Evolutionary conservation across 306 rosid genomes (phyloP), one percentile per base, ranked within the genome.

Genomic region (Chamaecrista fasciculata): DNA sequence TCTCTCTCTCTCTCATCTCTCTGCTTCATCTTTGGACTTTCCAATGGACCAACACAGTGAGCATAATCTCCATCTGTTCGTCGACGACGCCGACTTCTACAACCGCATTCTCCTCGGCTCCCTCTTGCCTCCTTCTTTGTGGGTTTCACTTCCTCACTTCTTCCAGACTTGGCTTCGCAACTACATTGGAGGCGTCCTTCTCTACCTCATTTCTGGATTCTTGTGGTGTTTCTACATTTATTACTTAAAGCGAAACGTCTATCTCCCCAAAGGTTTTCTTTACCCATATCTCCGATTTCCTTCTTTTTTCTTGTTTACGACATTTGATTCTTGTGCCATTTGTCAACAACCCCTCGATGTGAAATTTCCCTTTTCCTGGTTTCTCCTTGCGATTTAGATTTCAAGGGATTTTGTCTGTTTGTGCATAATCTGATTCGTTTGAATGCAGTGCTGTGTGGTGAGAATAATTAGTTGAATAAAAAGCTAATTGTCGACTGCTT

Each of bases 231-330:
- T 88, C 80, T 85, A 76, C 71, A 85, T 94, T 56, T 94, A 94
- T 63, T 81, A 79, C 77, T 79, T 81, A 82, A 90, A 85, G 69
- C 87, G 90, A 69, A 86, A 85, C 70, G 79, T 86, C 44, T 90
- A 79, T 74, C 24, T 94, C 5, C 92, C 97, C 4, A 81, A 88
- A 85, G 97, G 98, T 94, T n/a, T n/a, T n/a, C n/a, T n/a, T n/a
- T n/a, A n/a, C n/a, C n/a, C 47, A 26, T 44, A n/a, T 0, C 31
- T 2, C 12, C 18, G 4, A 10, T 25, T 40, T 6, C 52, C 9
- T 6, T 16, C 12, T 14, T 11, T 15, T 2, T 12, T 15, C 31
- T 2, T 21, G 15, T 48, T 37, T 36, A 0, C 12, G 1, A 7
- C 33, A 16, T 18, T 62, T 58, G 39, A 3, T 26, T 0, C 0